Evolutionary conservation across 192 early-diverging fungal genomes (phyloP).

Genomic region (Jimgerdemannia lactiflua): DNA sequence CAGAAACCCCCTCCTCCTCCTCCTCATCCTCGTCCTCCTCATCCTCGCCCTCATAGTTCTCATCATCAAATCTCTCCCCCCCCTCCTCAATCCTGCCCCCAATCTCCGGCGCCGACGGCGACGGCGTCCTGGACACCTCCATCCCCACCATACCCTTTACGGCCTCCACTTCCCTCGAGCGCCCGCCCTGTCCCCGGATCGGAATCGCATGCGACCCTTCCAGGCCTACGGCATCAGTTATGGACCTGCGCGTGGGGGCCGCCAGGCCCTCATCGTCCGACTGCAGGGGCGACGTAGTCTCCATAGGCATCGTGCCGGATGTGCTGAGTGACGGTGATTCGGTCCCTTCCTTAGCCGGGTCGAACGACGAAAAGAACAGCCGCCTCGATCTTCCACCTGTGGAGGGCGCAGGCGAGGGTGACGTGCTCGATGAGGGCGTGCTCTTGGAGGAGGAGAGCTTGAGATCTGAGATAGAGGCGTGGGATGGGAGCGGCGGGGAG

Average conservation of each 20-base stretch:
- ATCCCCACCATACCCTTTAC: slow-evolving; percentile 3
- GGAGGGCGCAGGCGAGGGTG: background rate
- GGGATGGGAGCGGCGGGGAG: background rate
- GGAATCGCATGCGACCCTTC: too few species aligned
- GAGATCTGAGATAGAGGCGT: slow-evolving; percentile 4
- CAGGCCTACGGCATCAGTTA: too few species aligned
- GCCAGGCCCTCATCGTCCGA: slow-evolving; percentile 12
- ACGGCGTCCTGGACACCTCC: background rate
- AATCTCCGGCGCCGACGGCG: slow-evolving; percentile 1
- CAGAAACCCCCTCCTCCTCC: slow-evolving; percentile 10
- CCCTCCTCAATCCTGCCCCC: slow-evolving; percentile 16
- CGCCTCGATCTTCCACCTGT: background rate
- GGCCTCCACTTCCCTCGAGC: background rate
- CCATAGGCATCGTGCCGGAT: background rate
- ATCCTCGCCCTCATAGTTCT: slow-evolving; percentile 35
- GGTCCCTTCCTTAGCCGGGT: background rate
- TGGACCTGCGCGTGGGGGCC: background rate
- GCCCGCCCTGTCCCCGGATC: slow-evolving; percentile 17
- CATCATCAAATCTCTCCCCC: slow-evolving; percentile 12
- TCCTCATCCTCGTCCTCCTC: slow-evolving; percentile 27
- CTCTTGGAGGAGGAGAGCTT: slow-evolving; percentile 8
- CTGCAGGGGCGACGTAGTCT: background rate
- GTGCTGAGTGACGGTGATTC: background rate
- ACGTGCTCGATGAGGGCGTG: background rate
- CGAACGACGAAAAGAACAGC: background rate